Evolutionary conservation across 345 rosid species (phyloP).

Genomic region (Mangifera indica): DNA sequence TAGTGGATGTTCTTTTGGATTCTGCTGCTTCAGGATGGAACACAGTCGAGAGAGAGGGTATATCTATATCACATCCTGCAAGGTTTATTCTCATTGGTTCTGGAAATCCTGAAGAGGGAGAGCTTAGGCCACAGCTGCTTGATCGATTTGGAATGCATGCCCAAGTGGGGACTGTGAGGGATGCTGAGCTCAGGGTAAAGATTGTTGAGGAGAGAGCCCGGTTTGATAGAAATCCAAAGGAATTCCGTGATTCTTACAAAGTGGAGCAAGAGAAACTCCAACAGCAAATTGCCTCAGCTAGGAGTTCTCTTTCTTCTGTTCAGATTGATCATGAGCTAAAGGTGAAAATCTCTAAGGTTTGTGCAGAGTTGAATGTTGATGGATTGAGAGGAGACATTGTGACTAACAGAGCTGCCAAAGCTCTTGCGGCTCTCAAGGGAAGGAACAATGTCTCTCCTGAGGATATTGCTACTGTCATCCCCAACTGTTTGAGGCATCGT

Average conservation of each 20-base stretch:
- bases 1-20: slow-evolving; percentile 92
- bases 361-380: slow-evolving; percentile 89
- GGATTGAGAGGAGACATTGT: slow-evolving; percentile 96
- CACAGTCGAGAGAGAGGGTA: slow-evolving; percentile 94
- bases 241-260: slow-evolving; percentile 68
- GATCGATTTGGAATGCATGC: slow-evolving; percentile 96
- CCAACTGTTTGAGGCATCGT: slow-evolving; percentile 95
- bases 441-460: slow-evolving; percentile 77
- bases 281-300: slow-evolving; percentile 67
- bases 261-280: slow-evolving; percentile 91
- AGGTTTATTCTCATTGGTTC: slow-evolving; percentile 91
- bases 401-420: slow-evolving; percentile 95
- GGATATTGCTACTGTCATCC: slow-evolving; percentile 95
- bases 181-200: slow-evolving; percentile 87
- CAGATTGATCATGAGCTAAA: slow-evolving; percentile 78
- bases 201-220: slow-evolving; percentile 90
- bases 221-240: slow-evolving; percentile 82
- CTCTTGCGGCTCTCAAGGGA: slow-evolving; percentile 85
- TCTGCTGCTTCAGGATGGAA: slow-evolving; percentile 99
- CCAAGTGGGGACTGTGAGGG: slow-evolving; percentile 87
- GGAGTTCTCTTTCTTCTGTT: slow-evolving; percentile 64
- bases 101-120: slow-evolving; percentile 95
- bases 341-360: slow-evolving; percentile 93
- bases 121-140: slow-evolving; percentile 87
- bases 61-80: slow-evolving; percentile 90